Evolutionary conservation across 2,329 filamentous ascomycete genomes (phyloP), one percentile per base, ranked within the genome.

Genomic region (Ascochyta rabiei): DNA sequence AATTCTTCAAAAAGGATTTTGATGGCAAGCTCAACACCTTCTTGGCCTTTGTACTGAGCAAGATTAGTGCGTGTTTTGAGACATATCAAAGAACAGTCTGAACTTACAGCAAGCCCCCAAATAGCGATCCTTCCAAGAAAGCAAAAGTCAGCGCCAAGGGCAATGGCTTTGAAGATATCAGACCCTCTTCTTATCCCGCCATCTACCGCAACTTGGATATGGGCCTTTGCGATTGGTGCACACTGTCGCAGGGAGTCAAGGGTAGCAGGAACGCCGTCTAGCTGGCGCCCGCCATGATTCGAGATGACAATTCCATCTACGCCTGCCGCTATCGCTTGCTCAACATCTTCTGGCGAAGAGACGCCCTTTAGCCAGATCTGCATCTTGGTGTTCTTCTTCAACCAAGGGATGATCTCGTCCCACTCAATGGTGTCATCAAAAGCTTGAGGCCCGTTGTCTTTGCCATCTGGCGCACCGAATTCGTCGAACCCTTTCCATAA

Each of bases 171-270:
- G 71, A 86, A 81, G 10, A 85, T 77, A 65, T 86, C 84, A 0
- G 78, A 81, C 0, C 82, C 84, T 13, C 80, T 78, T 34, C 84
- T 67, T 28, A 86, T 80, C 0, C 84, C 83, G 10, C 79, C 81
- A 62, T 89, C 87, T 15, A 89, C 82, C 38, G 88, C 79, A 18
- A 89, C 77, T 0, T 82, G 81, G n/a, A 87, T 76, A 53, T 79
- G 80, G 16, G 80, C 79, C 2, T 69, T 60, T 1, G 74, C 76
- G 6, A 73, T 75, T 2, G 64, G 64, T 0, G 71, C 76, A 42
- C 75, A 76, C 43, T 78, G 75, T 0, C 70, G 70, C 10, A 80
- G 65, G 9, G 73, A 79, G 49, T 85, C 84, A 4, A 86, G 72
- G 4, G 81, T 81, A 3, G 79, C 80, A 6, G 81, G 75, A 2